phyloP scores from a whole-genome alignment of 2,329 filamentous ascomycete species.

The Drechslerella dactyloides region DNA sequence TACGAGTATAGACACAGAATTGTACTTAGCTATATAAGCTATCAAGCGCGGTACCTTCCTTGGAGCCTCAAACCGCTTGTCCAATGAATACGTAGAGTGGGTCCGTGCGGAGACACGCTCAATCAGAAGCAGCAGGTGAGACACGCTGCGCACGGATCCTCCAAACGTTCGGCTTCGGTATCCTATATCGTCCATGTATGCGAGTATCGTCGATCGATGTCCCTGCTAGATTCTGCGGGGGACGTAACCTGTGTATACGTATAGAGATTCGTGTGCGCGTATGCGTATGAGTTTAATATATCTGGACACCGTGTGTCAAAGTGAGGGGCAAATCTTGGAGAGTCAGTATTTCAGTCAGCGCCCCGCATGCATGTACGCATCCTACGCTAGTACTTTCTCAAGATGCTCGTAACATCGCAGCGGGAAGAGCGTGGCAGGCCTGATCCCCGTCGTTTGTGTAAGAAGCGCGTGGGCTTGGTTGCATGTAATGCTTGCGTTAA shows the following conservation, averaged over 20 bases:
- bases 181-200: conserved; percentile 47
- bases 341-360: conserved; percentile 14
- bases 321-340: conserved; percentile 39
- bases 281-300: neutral
- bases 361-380: conserved; percentile 29
- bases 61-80: conserved; percentile 20
- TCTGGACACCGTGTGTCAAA: neutral
- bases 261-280: neutral
- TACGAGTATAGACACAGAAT: too few relatives aligned
- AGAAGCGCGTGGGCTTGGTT: conserved; percentile 15
- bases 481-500: neutral
- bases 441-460: neutral
- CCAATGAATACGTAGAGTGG: conserved; percentile 16
- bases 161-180: conserved; percentile 47
- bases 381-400: neutral
- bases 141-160: conserved; percentile 46
- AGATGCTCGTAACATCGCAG: neutral
- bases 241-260: conserved; percentile 9
- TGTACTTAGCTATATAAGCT: too few relatives aligned
- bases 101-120: conserved; percentile 9
- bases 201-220: conserved; percentile 1
- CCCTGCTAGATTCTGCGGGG: neutral
- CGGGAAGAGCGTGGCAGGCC: neutral
- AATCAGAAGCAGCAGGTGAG: conserved; percentile 16
- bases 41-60: neutral